Evolutionary conservation across 441 rosid species (phyloP).

Genomic region (Croton setiger): DNA sequence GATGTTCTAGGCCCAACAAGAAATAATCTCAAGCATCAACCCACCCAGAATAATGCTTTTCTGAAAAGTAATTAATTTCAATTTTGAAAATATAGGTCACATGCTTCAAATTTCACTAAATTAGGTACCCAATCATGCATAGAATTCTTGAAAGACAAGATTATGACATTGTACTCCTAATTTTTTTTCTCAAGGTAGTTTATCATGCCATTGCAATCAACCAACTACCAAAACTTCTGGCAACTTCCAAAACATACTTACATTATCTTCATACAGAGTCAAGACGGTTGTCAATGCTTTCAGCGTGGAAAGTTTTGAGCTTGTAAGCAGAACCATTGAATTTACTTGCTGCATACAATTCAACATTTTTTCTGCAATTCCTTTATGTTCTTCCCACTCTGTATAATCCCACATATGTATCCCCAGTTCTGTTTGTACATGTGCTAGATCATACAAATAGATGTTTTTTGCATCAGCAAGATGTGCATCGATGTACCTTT

Average conservation of each 20-base stretch:
- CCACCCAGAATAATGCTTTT: background rate
- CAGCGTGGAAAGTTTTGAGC: constrained; percentile 61
- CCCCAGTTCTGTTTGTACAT: constrained; percentile 51
- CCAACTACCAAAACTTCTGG: background rate
- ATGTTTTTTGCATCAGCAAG: constrained; percentile 30
- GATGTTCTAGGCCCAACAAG: background rate
- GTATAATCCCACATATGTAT: constrained; percentile 73
- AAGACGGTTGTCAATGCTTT: constrained; percentile 60
- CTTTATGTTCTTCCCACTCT: constrained; percentile 69
- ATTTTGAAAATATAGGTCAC: background rate
- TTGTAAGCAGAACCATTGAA: constrained; percentile 57
- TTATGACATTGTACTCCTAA: constrained; percentile 3
- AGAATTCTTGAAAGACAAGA: background rate
- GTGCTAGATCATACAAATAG: constrained; percentile 48
- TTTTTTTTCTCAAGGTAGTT: background rate
- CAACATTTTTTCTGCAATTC: constrained; percentile 61
- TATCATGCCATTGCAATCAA: background rate
- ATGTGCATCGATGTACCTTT: constrained; percentile 31
- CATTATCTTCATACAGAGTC: constrained; percentile 53
- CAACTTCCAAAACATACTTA: constrained; percentile 34
- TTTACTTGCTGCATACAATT: constrained; percentile 61
- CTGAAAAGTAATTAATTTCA: background rate
- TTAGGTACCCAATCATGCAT: background rate
- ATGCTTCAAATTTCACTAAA: background rate
- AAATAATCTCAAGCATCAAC: background rate